Base-by-base conservation (phyloP, 1,284 basidiomycete genomes). In the Ceratobasidium sp. region DNA sequence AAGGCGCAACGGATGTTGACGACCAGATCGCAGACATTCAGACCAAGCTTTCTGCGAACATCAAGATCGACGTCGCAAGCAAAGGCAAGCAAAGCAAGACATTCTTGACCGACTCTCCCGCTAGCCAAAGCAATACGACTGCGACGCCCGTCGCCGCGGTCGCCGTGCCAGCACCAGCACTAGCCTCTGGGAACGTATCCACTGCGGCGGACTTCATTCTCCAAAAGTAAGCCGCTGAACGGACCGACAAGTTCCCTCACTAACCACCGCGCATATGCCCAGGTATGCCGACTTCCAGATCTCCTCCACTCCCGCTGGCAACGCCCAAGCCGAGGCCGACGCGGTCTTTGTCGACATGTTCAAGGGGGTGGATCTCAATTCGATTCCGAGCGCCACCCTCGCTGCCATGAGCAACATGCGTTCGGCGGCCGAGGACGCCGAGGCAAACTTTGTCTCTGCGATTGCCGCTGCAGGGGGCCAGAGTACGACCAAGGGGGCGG, bases 401-500 rank as follows among this genome's bases (percentile, higher is more conserved):
- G 8, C 14, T 2, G 7, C 34, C 31, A 61, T 59, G 58, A 24
- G 39, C 4, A 41, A 22, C 22, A 61, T 61, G 34, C 58, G 34
- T 61, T 19, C 22, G 13, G 58, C 58, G 5, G 58, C 58, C 0
- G 58, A 61, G 31, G 22, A 61, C 2, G 58, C 58, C 16, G 58
- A 61, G 19, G 22, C 58, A 13, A 61, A 41, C n/a, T 61, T 61
- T n/a, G 22, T 7, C 39, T 39, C 37, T 27, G 58, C 58, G 7
- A 61, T 61, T 16, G 34, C 58, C 37, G 58, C 58, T 22, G 34
- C 34, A 1, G 58, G 58, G 6, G 58, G 58, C 7, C 31, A 39
- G 39, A 61, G 19, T 5, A 61, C 58, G 5, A 41, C 58, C 24
- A 68, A 69, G 79, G 83, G 83, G 9, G 22, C 59, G 7, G 41